These are phyloP conservation scores for Pythium brachiatum DNA, from an alignment of 352 stramenopile species.

Conservation along the genomic window DNA sequence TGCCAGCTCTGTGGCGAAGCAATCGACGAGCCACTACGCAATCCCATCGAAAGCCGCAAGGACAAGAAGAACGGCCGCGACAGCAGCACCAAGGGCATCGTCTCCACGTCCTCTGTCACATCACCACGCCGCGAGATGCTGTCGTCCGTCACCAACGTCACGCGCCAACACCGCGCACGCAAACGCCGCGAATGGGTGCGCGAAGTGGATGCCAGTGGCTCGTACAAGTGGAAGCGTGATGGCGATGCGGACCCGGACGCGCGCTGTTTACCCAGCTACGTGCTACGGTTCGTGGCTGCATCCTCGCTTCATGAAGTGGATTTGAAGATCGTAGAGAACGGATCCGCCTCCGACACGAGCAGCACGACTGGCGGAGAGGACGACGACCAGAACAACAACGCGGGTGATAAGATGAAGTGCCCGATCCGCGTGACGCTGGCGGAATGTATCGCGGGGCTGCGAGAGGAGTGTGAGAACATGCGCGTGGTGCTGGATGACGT, in stretches of 20 bases:
- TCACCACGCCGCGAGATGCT: slow-evolving; percentile 18
- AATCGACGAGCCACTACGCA: slow-evolving; percentile 12
- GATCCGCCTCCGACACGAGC: slow-evolving; percentile 1
- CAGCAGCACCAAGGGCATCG: slow-evolving; percentile 2
- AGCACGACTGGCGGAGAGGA: slow-evolving; percentile 13
- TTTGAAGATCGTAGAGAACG: slow-evolving; percentile 3
- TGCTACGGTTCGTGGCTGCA: slow-evolving; percentile 8
- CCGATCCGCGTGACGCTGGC: slow-evolving; percentile 17
- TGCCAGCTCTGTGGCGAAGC: slow-evolving; percentile 38
- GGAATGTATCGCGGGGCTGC: slow-evolving; percentile 17
- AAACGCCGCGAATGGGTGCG: slow-evolving; percentile 23
- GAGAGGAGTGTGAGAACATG: slow-evolving; percentile 3
- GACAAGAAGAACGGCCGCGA: slow-evolving; percentile 15
- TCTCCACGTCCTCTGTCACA: not conserved
- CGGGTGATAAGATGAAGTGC: not conserved
- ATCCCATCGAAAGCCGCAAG: slow-evolving; percentile 18
- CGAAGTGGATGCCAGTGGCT: slow-evolving; percentile 2
- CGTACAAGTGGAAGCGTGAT: slow-evolving; percentile 16
- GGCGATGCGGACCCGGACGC: not conserved
- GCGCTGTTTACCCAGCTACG: slow-evolving; percentile 10
- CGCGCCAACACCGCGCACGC: slow-evolving; percentile 14
- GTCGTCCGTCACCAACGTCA: slow-evolving; percentile 15
- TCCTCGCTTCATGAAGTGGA: not conserved
- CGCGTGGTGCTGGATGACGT: slow-evolving; percentile 23
- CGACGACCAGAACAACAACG: not conserved